Base-by-base conservation (phyloP, 129 eudicot genomes). In the carrot (Daucus carota) region DNA sequence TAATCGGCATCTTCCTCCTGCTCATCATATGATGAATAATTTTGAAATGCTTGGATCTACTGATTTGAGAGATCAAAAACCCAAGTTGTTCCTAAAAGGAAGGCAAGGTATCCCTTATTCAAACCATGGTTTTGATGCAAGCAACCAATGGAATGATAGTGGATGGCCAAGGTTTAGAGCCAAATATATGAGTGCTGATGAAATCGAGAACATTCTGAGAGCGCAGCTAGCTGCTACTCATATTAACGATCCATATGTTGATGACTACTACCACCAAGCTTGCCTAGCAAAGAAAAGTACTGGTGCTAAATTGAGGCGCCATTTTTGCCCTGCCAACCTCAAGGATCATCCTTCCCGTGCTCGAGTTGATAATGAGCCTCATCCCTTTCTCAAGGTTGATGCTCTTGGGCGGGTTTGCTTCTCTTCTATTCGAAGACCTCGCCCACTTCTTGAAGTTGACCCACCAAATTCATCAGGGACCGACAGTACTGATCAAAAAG, bases 361-460 rank as follows among this genome's bases (percentile, higher is more conserved):
- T 48, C 94, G 90, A 71, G 81, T 89, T 18, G 84, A 72, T 83
- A 80, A 70, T 42, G 99, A 95, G 42, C 97, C 97, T 24, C 99
- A 95, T 68, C 87, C 97, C 41, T 92, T 89, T 79, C 96, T 95
- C 32, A 87, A 95, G 78, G 96, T 95, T 76, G 97, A 95, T 86
- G 99, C 96, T 73, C 83, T 95, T 74, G 99, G 99, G 14, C 77
- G 99, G 81, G 86, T 95, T 63, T 80, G 92, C 28, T 92, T 95
- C 85, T 82, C 99, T 70, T 95, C 99, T 7, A 89, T 95, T 71
- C 94, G 96, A 33, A 90, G 97, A 78, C 99, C 99, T 18, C 96
- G 93, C 26, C 99, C 97, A 22, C 97, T 95, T 76, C 91, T 95
- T 72, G 99, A 95, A 83, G 96, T 95, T 29, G 97, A 89, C 65